Evolutionary conservation across 148 eudicot species (phyloP).

Genomic region (Camellia lanceoleosa): DNA sequence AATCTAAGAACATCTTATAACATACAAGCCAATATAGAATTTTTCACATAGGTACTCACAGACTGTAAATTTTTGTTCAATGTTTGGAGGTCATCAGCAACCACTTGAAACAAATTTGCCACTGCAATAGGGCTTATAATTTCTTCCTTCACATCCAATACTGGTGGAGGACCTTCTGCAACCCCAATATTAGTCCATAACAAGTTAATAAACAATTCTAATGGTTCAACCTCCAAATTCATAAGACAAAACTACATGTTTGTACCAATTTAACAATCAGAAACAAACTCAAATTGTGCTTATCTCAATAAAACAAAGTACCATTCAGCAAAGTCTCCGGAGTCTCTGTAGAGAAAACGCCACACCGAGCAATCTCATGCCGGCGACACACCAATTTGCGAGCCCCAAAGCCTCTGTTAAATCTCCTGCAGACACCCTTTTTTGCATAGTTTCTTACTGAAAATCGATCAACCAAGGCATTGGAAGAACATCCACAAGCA

Average conservation of each 20-base stretch:
- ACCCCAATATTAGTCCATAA: conserved; percentile 32
- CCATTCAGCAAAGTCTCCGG: conserved; percentile 67
- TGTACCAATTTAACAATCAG: not conserved
- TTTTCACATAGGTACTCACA: conserved; percentile 31
- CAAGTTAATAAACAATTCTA: not conserved
- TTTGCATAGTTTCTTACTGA: conserved; percentile 34
- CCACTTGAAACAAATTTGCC: conserved; percentile 61
- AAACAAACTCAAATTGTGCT: not conserved
- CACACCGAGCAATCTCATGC: conserved; percentile 35
- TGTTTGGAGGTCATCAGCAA: conserved; percentile 66
- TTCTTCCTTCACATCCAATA: conserved; percentile 50
- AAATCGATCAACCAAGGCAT: conserved; percentile 38
- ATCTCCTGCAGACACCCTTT: conserved; percentile 30
- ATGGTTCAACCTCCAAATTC: not conserved
- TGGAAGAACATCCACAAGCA: conserved; percentile 67
- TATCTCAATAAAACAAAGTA: conserved; percentile 15
- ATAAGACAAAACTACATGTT: not conserved
- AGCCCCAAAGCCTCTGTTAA: conserved; percentile 27
- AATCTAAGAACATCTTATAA: not conserved
- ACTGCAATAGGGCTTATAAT: conserved; percentile 34
- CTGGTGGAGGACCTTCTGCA: conserved; percentile 45
- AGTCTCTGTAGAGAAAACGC: conserved; percentile 56
- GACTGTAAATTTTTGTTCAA: conserved; percentile 73
- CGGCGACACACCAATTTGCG: conserved; percentile 40
- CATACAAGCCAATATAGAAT: conserved; percentile 3